A percentile compares a stretch with the other conserved stretches of the same genome.
These are phyloP conservation scores for Cryptococcus hybrid DNA, from an alignment of 1,284 basidiomycete genomes.

Conservation along the genomic window DNA sequence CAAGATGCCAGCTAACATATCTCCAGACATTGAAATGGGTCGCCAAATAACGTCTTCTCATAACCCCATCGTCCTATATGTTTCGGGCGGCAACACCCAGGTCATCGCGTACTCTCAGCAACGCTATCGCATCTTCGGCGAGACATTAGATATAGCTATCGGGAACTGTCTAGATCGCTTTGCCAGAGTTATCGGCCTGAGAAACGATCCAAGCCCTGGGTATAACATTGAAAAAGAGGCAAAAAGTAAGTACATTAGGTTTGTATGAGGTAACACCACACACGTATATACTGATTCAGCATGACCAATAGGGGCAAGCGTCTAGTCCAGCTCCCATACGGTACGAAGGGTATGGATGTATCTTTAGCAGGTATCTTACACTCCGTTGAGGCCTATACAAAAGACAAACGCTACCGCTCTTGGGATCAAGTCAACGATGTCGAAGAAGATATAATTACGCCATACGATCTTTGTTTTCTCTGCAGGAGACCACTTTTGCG, in stretches of 20 bases:
- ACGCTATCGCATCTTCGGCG: constrained; percentile 97
- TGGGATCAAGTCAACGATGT: constrained; percentile 27
- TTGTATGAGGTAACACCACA: not conserved
- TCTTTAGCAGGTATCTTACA: constrained; percentile 91
- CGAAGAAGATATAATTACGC: constrained; percentile 73
- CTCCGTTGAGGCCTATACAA: constrained; percentile 82
- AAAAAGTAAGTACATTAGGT: constrained; percentile 61
- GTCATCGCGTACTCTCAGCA: constrained; percentile 98
- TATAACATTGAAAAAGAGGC: constrained; percentile 98
- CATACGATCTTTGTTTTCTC: constrained; percentile 91
- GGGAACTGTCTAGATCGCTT: constrained; percentile 98
- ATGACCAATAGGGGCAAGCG: constrained; percentile 53
- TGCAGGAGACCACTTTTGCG: constrained; percentile 96
- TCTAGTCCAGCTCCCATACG: constrained; percentile 82
- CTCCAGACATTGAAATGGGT: constrained; percentile 96
- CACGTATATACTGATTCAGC: constrained; percentile 1
- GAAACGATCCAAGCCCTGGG: constrained; percentile 96
- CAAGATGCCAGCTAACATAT: constrained; percentile 1
- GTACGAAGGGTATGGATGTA: constrained; percentile 99
- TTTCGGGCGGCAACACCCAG: constrained; percentile 98
- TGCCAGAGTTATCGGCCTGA: constrained; percentile 90
- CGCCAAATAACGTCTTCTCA: constrained; percentile 89
- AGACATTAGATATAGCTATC: constrained; percentile 98
- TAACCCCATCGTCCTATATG: constrained; percentile 97
- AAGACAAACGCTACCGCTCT: constrained; percentile 67